Evolutionary conservation across 257 asterid genomes (phyloP), one percentile per base, ranked within the genome.

Genomic region (Penstemon newberryi): DNA sequence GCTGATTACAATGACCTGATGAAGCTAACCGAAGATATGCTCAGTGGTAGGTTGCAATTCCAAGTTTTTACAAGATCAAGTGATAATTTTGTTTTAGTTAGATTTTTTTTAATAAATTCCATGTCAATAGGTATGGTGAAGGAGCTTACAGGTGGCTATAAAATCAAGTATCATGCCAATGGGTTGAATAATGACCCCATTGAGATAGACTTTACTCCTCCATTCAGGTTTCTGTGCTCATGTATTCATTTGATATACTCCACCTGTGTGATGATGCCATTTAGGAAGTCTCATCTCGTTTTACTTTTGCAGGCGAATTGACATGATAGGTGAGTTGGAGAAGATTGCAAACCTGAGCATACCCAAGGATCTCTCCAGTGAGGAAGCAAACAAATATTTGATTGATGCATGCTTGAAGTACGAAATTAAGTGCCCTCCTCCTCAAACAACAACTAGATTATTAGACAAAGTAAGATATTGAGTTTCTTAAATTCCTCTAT

Each of bases 141-240:
- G 83, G 92, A 93, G 70, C 88, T 90, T 45, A 84, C 99, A 1
- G 99, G 99, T 64, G 88, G 96, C 63, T 88, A 85, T 77, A 81
- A 69, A 81, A 87, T 93, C 15, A 83, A 84, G 70, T 93, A 84
- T 65, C 99, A 93, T 70, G 92, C 97, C n/a, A 87, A 90, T 72
- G 96, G 97, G 12, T 73, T 55, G 59, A 93, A 83, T 39, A 70
- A 70, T 3, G 99, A 93, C 10, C 95, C 97, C n/a, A 80, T 90
- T 73, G 96, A 85, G 81, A 93, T 93, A 15, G 97, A 93, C 78
- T 93, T 93, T 52, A 88, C 99, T 44, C 97, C 99, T 67, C 97
- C 99, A 18, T 93, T 93, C 87, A 90, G 99, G 99, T 93, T 19
- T 59, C 53, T 41, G 55, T 12, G 43, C 18, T 25, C 33, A 25